These are phyloP conservation scores for Leishmania guyanensis DNA, from an alignment of 208 protist species.

Conservation along the genomic window DNA sequence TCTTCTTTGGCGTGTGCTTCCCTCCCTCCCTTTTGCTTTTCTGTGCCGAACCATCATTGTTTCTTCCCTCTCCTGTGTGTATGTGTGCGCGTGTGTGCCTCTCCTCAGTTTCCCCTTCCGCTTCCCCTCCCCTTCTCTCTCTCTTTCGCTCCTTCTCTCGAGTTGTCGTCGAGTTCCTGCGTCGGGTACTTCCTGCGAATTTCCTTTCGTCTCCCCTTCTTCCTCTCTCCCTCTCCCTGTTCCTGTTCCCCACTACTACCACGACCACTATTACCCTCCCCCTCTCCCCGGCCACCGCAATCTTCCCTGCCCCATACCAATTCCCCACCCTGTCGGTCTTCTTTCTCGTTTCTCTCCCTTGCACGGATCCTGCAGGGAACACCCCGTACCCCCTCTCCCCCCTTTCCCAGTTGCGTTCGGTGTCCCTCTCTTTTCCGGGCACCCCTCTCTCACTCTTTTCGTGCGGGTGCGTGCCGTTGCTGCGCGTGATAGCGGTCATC, in stretches of 20 bases:
- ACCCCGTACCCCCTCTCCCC: too few species aligned
- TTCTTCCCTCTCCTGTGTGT: background rate
- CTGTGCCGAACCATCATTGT: background rate
- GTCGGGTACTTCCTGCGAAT: background rate
- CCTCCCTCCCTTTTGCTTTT: background rate
- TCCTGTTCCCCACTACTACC: background rate
- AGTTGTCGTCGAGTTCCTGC: background rate
- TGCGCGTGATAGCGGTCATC: background rate
- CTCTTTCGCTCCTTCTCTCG: background rate
- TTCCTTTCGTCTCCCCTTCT: background rate
- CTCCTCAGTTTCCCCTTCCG: too few species aligned
- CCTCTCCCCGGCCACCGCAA: background rate
- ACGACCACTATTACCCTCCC: background rate
- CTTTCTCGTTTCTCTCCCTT: too few species aligned
- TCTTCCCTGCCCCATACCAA: background rate
- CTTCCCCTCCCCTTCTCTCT: background rate
- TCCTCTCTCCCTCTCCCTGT: constrained; percentile 10
- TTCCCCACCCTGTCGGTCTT: too few species aligned
- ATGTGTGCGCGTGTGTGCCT: too few species aligned
- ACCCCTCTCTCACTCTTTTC: background rate
- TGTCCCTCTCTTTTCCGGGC: too few species aligned
- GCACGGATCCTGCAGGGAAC: too few species aligned
- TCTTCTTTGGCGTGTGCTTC: background rate
- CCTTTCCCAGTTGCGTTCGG: too few species aligned
- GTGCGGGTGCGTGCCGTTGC: background rate